Percentiles rank a stretch among this genome's conserved stretches.
Evolutionary conservation across 2,329 filamentous ascomycete species (phyloP).

Genomic region (Berkeleyomyces basicola): DNA sequence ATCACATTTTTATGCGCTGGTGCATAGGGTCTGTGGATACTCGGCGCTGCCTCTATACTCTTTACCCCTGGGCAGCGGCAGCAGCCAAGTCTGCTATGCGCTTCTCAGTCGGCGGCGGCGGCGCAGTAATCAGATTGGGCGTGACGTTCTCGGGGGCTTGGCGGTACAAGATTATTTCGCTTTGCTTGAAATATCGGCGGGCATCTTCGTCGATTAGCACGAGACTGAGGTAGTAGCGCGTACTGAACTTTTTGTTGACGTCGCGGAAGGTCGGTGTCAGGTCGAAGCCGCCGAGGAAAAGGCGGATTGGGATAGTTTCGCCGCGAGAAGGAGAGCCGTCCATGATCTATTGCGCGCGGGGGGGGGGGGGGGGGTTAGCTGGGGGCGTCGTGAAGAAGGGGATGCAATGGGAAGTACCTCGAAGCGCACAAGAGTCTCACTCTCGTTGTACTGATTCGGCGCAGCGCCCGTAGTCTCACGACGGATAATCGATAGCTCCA

Average conservation of each 20-base stretch:
- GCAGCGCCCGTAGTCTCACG: conserved; percentile 91
- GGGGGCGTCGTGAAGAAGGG: not conserved
- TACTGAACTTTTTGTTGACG: conserved; percentile 99
- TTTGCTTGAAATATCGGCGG: conserved; percentile 96
- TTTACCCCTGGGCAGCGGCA: conserved; percentile 14
- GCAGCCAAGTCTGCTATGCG: conserved; percentile 25
- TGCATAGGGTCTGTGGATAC: too few species aligned
- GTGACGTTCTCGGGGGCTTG: conserved; percentile 43
- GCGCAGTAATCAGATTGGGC: conserved; percentile 15
- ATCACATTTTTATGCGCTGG: not conserved
- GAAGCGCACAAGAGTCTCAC: conserved; percentile 91
- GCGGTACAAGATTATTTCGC: conserved; percentile 90
- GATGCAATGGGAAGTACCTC: conserved; percentile 39
- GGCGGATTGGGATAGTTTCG: conserved; percentile 84
- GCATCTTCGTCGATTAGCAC: conserved; percentile 96
- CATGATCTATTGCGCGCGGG: conserved; percentile 64
- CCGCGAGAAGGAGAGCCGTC: conserved; percentile 94
- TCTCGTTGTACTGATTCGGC: conserved; percentile 98
- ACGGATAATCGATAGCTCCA: conserved; percentile 96
- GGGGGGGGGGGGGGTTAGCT: not conserved
- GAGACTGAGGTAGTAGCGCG: conserved; percentile 88
- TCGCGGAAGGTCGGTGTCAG: conserved; percentile 95
- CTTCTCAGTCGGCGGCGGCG: conserved; percentile 29
- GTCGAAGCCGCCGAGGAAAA: conserved; percentile 96
- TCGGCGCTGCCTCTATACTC: conserved; percentile 14